Conservation (phyloP, 2,329 filamentous ascomycete genomes). For the Fusarium aywerte region DNA sequence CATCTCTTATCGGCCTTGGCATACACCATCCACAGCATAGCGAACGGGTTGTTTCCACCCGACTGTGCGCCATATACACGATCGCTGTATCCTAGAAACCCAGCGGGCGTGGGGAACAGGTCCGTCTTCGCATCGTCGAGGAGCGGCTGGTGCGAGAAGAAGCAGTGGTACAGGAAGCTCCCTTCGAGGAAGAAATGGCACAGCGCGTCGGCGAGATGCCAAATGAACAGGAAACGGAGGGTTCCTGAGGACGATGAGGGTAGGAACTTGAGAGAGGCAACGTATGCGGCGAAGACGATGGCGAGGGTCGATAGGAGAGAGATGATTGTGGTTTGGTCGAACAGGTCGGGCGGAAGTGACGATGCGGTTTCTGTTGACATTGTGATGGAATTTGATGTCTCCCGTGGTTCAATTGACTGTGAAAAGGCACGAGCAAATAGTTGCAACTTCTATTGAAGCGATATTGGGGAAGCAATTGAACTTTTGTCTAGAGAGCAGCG, state of each 20-base stretch:
- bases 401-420: neutral
- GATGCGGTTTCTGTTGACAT: slow-evolving; percentile 38
- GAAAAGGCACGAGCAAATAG: neutral
- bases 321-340: slow-evolving; percentile 69
- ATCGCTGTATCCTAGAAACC: slow-evolving; percentile 62
- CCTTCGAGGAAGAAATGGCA: slow-evolving; percentile 94
- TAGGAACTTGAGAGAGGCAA: slow-evolving; percentile 59
- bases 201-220: slow-evolving; percentile 93
- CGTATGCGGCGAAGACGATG: slow-evolving; percentile 62
- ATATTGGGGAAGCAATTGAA: neutral
- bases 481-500: slow-evolving; percentile 1
- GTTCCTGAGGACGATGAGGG: slow-evolving; percentile 63
- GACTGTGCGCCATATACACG: slow-evolving; percentile 67
- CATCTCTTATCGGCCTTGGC: slow-evolving; percentile 71
- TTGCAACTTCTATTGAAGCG: neutral
- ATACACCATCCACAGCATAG: slow-evolving; percentile 75
- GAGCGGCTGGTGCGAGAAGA: slow-evolving; percentile 70
- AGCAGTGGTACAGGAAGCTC: slow-evolving; percentile 92
- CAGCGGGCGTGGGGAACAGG: slow-evolving; percentile 61
- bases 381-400: neutral
- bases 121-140: slow-evolving; percentile 39
- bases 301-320: slow-evolving; percentile 67
- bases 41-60: slow-evolving; percentile 64
- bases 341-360: slow-evolving; percentile 63
- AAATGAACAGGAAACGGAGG: slow-evolving; percentile 85